These are phyloP conservation scores for Colletotrichum chlorophyti DNA, from an alignment of 2,329 filamentous ascomycete genomes.

Conservation along the genomic window DNA sequence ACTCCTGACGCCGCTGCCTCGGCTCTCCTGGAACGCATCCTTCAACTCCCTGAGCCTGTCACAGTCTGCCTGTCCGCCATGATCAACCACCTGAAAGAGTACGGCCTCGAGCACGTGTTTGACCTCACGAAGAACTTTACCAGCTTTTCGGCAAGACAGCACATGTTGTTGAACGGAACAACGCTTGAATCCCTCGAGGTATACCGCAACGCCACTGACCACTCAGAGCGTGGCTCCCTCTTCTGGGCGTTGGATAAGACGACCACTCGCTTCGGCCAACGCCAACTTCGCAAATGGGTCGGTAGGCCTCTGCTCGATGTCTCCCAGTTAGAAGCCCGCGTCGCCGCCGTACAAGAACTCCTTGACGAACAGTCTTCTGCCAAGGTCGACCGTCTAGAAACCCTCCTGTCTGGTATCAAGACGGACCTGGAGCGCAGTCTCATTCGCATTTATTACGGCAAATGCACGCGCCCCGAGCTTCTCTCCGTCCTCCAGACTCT, in stretches of 20 bases:
- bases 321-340: constrained; percentile 75
- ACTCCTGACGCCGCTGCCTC: constrained; percentile 47
- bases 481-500: constrained; percentile 84
- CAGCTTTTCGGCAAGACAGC: constrained; percentile 89
- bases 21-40: constrained; percentile 81
- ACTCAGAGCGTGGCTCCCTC: constrained; percentile 83
- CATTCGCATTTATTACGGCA: constrained; percentile 96
- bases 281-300: constrained; percentile 92
- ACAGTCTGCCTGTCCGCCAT: constrained; percentile 94
- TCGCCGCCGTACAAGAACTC: constrained; percentile 87
- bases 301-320: constrained; percentile 87
- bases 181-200: constrained; percentile 94
- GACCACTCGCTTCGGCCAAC: constrained; percentile 84
- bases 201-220: constrained; percentile 92
- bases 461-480: constrained; percentile 89
- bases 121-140: constrained; percentile 97
- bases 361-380: constrained; percentile 70
- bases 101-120: constrained; percentile 93
- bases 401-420: constrained; percentile 73
- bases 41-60: constrained; percentile 83
- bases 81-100: constrained; percentile 92
- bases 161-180: constrained; percentile 96
- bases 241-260: constrained; percentile 97
- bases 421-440: constrained; percentile 91
- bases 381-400: constrained; percentile 76